These are phyloP conservation scores for Thraustochytrium striatum DNA, from an alignment of 352 stramenopile genomes.

Conservation along the genomic window DNA sequence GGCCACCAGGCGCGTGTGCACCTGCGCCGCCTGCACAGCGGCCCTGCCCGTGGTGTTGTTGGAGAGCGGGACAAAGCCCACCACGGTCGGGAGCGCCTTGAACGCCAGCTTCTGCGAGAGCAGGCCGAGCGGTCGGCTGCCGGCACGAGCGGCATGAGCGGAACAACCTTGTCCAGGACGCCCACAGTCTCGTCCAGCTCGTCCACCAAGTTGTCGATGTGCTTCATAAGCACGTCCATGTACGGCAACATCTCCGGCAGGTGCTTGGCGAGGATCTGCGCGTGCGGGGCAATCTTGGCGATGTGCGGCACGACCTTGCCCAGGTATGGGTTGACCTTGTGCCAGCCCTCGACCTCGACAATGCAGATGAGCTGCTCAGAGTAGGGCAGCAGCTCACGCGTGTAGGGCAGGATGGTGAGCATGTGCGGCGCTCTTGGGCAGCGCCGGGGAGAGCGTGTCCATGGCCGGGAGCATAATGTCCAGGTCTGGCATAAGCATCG, in stretches of 20 bases:
- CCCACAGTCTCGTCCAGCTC: slow-evolving; percentile 22
- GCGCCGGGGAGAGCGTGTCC: background rate
- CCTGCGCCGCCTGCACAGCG: background rate
- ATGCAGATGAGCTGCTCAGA: slow-evolving; percentile 9
- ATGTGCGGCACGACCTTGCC: slow-evolving; percentile 13
- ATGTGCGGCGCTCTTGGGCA: slow-evolving; percentile 6
- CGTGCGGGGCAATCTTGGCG: slow-evolving; percentile 20
- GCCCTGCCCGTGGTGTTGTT: slow-evolving; percentile 6
- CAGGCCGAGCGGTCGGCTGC: slow-evolving; percentile 11
- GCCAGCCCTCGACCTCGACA: slow-evolving; percentile 38
- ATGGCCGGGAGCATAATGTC: slow-evolving; percentile 13
- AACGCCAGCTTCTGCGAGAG: slow-evolving; percentile 5
- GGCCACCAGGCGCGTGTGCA: background rate
- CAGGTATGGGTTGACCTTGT: slow-evolving; percentile 23
- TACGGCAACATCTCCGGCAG: slow-evolving; percentile 17
- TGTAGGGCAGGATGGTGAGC: slow-evolving; percentile 2
- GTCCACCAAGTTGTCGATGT: slow-evolving; percentile 38
- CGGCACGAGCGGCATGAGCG: slow-evolving; percentile 20
- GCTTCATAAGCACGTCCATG: slow-evolving; percentile 37
- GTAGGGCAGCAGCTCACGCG: background rate
- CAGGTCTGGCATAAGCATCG: slow-evolving; percentile 37
- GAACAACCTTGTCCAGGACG: slow-evolving; percentile 31
- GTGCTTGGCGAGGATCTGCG: slow-evolving; percentile 15
- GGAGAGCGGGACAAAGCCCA: background rate
- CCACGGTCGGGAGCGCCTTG: slow-evolving; percentile 23